Percentiles rank a stretch among this genome's conserved stretches.
These are phyloP conservation scores for Voacanga thouarsii DNA, from an alignment of 257 asterid genomes.

Conservation along the genomic window DNA sequence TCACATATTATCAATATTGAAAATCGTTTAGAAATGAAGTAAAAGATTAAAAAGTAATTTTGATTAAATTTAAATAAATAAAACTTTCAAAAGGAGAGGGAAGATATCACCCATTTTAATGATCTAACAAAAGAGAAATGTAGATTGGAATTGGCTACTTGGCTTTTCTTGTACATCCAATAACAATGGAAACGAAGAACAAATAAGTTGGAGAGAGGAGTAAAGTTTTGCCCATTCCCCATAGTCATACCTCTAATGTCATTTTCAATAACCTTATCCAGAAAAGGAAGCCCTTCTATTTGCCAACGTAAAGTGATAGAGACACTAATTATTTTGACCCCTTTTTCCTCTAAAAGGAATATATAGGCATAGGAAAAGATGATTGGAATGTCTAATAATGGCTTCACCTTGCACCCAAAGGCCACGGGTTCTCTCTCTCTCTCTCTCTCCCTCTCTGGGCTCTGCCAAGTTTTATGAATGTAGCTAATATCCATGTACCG, in stretches of 20 bases:
- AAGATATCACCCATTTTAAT: too few species aligned
- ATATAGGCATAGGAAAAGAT: background rate
- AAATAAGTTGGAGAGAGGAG: background rate
- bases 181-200: background rate
- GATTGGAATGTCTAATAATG: background rate
- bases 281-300: background rate
- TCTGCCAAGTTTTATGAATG: too few species aligned
- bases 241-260: background rate
- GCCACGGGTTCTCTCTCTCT: background rate
- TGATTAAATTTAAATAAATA: too few species aligned
- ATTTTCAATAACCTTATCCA: background rate
- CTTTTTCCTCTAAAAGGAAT: background rate
- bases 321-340: background rate
- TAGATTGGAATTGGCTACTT: too few species aligned
- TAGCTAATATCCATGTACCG: too few species aligned
- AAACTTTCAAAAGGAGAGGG: too few species aligned
- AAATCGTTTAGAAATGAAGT: too few species aligned
- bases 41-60: too few species aligned
- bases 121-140: too few species aligned
- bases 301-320: background rate
- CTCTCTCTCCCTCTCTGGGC: background rate
- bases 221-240: background rate
- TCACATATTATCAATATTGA: too few species aligned
- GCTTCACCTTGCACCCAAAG: background rate
- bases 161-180: too few species aligned